Percentiles rank a stretch among this genome's conserved stretches.
phyloP scores from a whole-genome alignment of 75 land plant genomes.

The Azolla pinnata region DNA sequence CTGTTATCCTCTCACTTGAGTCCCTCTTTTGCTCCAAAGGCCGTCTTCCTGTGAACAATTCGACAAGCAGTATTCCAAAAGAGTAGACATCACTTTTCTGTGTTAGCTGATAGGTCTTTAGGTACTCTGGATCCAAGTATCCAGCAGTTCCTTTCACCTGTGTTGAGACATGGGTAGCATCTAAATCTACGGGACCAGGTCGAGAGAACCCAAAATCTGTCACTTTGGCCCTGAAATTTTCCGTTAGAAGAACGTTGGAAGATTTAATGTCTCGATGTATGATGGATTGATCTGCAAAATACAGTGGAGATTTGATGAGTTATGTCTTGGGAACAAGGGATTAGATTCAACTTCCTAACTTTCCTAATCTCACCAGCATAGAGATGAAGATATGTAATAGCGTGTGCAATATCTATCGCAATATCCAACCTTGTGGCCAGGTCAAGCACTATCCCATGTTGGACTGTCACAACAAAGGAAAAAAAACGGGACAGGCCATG shows the following conservation, averaged over 20 bases:
- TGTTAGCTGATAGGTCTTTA: slow-evolving; percentile 72
- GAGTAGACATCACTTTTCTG: slow-evolving; percentile 92
- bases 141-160: slow-evolving; percentile 97
- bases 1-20: slow-evolving; percentile 57
- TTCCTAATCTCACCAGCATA: slow-evolving; percentile 47
- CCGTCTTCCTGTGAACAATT: slow-evolving; percentile 72
- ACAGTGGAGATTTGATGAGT: not conserved
- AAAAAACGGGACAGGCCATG: not conserved
- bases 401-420: slow-evolving; percentile 90
- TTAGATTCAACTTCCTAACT: not conserved
- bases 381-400: slow-evolving; percentile 83
- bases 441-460: slow-evolving; percentile 54
- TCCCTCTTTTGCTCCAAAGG: slow-evolving; percentile 62
- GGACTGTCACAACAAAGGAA: slow-evolving; percentile 19
- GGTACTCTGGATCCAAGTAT: slow-evolving; percentile 90
- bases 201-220: slow-evolving; percentile 94
- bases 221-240: slow-evolving; percentile 74
- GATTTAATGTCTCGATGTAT: slow-evolving; percentile 94
- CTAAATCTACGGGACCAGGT: slow-evolving; percentile 47
- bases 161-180: slow-evolving; percentile 79
- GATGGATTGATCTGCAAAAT: slow-evolving; percentile 67
- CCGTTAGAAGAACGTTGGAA: slow-evolving; percentile 85
- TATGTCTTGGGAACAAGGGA: not conserved
- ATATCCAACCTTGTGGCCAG: slow-evolving; percentile 65
- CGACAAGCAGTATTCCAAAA: slow-evolving; percentile 77